Conservation (phyloP, 2,329 filamentous ascomycete species). For the Trichoderma lentiforme region DNA sequence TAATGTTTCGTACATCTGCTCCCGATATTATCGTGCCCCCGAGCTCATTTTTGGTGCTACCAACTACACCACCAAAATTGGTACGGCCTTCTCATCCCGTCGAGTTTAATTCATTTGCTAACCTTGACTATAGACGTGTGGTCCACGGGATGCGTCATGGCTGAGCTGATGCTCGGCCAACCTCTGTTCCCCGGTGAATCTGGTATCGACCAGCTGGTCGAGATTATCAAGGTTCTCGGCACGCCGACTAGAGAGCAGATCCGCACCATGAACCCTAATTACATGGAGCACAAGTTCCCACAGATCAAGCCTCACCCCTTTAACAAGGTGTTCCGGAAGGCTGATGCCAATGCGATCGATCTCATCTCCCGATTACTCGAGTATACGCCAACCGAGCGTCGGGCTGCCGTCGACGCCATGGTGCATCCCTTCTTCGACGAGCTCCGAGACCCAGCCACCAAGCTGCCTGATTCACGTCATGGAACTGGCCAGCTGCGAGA, state of each 20-base stretch:
- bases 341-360: conserved; percentile 87
- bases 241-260: conserved; percentile 98
- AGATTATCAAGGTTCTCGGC: conserved; percentile 98
- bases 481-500: conserved; percentile 76
- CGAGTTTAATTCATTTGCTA: neutral
- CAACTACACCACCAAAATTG: conserved; percentile 99
- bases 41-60: conserved; percentile 98
- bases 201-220: conserved; percentile 95
- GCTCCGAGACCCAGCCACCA: conserved; percentile 84
- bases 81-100: conserved; percentile 53
- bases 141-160: conserved; percentile 99
- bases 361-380: conserved; percentile 90
- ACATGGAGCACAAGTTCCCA: conserved; percentile 99
- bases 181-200: conserved; percentile 97
- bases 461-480: conserved; percentile 91
- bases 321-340: conserved; percentile 98
- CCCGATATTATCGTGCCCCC: conserved; percentile 94
- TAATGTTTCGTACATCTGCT: conserved; percentile 99
- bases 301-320: conserved; percentile 99
- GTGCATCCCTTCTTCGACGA: conserved; percentile 99
- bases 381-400: conserved; percentile 94
- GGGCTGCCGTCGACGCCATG: conserved; percentile 94
- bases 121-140: conserved; percentile 84
- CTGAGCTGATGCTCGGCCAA: conserved; percentile 97
- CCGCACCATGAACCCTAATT: conserved; percentile 99